Base-by-base conservation (phyloP, 441 rosid genomes). In the Breynia disticha region DNA sequence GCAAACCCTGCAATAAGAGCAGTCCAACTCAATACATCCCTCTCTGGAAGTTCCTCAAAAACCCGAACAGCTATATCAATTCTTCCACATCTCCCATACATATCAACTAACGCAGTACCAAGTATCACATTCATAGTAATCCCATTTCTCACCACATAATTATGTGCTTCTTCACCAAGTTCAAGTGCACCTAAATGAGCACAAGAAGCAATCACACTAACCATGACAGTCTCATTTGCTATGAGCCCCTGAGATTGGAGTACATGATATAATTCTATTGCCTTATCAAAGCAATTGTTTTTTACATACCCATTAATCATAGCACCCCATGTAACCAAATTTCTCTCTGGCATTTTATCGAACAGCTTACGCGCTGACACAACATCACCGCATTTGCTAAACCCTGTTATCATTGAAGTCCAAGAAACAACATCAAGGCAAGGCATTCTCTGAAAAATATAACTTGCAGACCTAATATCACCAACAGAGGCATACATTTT, bases 221-320 rank as follows among this genome's bases (percentile, higher is more conserved):
- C 87, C 90, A 85, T 80, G 46, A 85, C 80, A 0, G 79, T 77
- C 73, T 80, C 90, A 58, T 80, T 85, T 1, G 84, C 90, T 38
- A 32, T 54, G 48, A 74, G 56, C 7, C 87, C 80, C 66, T 79
- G 55, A 9, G 54, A 61, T 64, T 64, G 70, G 72, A 85, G 77
- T 32, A 71, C 19, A 21, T 76, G 65, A 35, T 75, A 82, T 75
- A 80, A 62, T 52, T 72, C 75, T 45, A 80, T 7, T 15, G 83
- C 83, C 72, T 77, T 61, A 19, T 71, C 77, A 41, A 76, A 86
- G 8, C 18, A 51, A 18, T 41, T 54, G 46, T 66, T 81, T 69
- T 58, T 72, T 0, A 72, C 79, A 66, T 83, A 83, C 56, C 87
- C 86, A 55, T 69, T 73, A 3, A 83, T 86, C 87, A 83, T 83